Conservation (phyloP, 2,329 filamentous ascomycete genomes). For the Epicoccum nigrum region DNA sequence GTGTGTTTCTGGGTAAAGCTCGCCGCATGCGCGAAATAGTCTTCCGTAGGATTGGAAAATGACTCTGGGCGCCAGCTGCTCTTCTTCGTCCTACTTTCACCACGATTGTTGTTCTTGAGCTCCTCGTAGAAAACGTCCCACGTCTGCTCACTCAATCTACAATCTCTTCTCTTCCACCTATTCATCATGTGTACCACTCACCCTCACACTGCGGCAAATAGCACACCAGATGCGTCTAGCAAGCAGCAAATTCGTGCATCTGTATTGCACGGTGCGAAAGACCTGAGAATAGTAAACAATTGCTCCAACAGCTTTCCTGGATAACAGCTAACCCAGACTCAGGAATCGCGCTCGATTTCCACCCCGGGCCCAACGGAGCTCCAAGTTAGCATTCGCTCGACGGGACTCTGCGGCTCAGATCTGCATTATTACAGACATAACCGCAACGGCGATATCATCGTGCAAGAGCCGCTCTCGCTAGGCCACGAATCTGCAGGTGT, state of each 20-base stretch:
- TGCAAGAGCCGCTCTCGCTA: slow-evolving; percentile 81
- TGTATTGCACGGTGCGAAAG: slow-evolving; percentile 67
- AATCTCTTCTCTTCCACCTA: neutral
- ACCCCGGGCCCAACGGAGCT: slow-evolving; percentile 61
- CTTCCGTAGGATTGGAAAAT: slow-evolving; percentile 14
- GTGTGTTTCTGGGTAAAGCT: slow-evolving; percentile 28
- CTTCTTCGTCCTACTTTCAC: neutral
- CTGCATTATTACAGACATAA: slow-evolving; percentile 87
- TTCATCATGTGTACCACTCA: slow-evolving; percentile 3
- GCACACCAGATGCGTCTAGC: slow-evolving; percentile 29
- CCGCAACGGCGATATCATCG: slow-evolving; percentile 83
- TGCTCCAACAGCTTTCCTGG: neutral
- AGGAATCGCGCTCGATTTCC: slow-evolving; percentile 61
- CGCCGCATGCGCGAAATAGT: slow-evolving; percentile 29
- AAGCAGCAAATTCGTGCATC: slow-evolving; percentile 53
- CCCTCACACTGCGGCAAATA: slow-evolving; percentile 26
- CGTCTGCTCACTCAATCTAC: neutral
- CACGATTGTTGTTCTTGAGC: neutral
- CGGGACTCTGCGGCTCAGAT: slow-evolving; percentile 74
- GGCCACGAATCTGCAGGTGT: slow-evolving; percentile 81
- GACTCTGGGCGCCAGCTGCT: slow-evolving; percentile 3
- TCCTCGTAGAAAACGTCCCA: neutral
- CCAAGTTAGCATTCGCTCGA: slow-evolving; percentile 68
- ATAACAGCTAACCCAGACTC: slow-evolving; percentile 17
- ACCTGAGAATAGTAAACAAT: slow-evolving; percentile 61